Base-by-base conservation (phyloP, 2,329 filamentous ascomycete genomes). In the Fusarium buharicum region DNA sequence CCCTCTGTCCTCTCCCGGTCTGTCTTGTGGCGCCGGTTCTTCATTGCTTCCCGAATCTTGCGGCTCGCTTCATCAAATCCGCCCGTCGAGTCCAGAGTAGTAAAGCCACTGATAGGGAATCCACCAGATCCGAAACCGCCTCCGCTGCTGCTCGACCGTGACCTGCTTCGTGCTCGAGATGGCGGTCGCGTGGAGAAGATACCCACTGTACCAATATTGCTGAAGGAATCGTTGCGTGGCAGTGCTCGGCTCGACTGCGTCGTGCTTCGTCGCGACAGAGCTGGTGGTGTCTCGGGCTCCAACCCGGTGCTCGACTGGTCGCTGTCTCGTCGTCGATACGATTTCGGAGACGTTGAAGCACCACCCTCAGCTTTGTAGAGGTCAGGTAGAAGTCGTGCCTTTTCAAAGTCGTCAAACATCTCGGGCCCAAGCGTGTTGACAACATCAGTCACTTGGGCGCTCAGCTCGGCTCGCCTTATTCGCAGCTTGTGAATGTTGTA, bases 351-450 rank as follows among this genome's bases (percentile, higher is more conserved):
- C 11, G 68, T 59, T 10, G 59, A 31, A 50, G 61, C 62, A 22
- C 71, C 74, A 7, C 70, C 66, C 54, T 79, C 77, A 31, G 72
- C 70, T 50, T 70, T 78, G 62, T 79, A 76, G 1, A 84, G 78
- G 62, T 88, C 85, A 4, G 82, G 79, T 27, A 94, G 80, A 53
- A 95, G 84, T 30, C 92, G 86, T 12, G 86, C 84, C 61, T 88
- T 85, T 69, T 95, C 91, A 72, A 97, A 99, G 79, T 99, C 95
- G n/a, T 93, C 90, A 79, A 96, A 99, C 80, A 99, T 89, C 73
- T 98, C 93, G 0, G 95, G 95, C 0, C 95, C 95, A 12, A 99
- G 87, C 16, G 91, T 92, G 77, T 99, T 98, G 82, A 99, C 97
- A 41, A 96, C 83, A 4, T 95, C 87, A 2, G 93, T 97, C 34